phyloP scores from a whole-genome alignment of 2,329 filamentous ascomycete genomes.

The Leptoxyphium fumago region DNA sequence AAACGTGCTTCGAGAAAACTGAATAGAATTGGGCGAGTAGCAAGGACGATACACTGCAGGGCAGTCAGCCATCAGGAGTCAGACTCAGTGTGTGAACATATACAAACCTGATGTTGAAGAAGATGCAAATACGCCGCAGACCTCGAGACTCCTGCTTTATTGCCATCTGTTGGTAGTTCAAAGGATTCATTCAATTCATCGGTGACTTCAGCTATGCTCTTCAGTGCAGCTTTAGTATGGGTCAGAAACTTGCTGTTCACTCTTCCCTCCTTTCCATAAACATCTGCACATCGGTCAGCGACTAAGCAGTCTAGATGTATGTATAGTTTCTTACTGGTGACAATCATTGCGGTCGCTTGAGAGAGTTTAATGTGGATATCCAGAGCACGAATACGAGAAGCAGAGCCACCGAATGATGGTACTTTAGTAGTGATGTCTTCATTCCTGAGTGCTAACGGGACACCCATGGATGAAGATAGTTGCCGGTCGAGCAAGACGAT shows the following conservation, averaged over 20 bases:
- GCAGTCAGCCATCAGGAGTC: neutral
- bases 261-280: conserved; percentile 9
- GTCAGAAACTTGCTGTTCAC: conserved; percentile 8
- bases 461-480: conserved; percentile 39
- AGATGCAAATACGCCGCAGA: conserved; percentile 10
- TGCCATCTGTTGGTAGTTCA: conserved; percentile 4
- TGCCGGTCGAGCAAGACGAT: conserved; percentile 39
- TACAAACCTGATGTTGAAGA: conserved; percentile 10
- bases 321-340: conserved; percentile 24
- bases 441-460: conserved; percentile 35
- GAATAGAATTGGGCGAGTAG: conserved; percentile 28
- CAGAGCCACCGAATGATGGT: conserved; percentile 27
- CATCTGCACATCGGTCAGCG: conserved; percentile 5
- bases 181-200: conserved; percentile 9
- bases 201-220: conserved; percentile 9
- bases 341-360: conserved; percentile 29
- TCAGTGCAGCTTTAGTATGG: conserved; percentile 11
- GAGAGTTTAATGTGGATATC: conserved; percentile 34
- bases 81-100: neutral
- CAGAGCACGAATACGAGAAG: conserved; percentile 26
- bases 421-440: conserved; percentile 36
- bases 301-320: neutral
- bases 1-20: conserved; percentile 18
- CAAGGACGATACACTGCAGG: conserved; percentile 9
- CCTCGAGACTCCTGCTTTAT: conserved; percentile 9